phyloP scores from a whole-genome alignment of 257 asterid species.

The Handroanthus guayacan region DNA sequence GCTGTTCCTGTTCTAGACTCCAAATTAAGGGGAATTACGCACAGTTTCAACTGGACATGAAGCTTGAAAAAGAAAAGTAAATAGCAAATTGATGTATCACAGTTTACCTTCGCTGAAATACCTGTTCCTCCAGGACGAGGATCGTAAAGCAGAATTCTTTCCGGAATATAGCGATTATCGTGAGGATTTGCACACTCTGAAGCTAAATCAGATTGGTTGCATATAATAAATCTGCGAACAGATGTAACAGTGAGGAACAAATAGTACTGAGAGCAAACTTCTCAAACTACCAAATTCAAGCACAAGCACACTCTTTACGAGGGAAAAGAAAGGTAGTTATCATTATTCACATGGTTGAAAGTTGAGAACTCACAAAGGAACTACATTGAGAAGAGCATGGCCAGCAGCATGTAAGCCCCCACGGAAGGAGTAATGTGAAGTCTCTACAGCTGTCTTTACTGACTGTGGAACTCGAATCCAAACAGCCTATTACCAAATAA shows the following conservation, averaged over 20 bases:
- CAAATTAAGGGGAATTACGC: constrained; percentile 12
- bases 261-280: constrained; percentile 25
- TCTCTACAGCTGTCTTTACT: constrained; percentile 68
- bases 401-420: constrained; percentile 98
- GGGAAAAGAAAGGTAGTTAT: constrained; percentile 4
- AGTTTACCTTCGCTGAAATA: constrained; percentile 84
- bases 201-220: constrained; percentile 90
- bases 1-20: not conserved
- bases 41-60: constrained; percentile 9
- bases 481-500: constrained; percentile 71
- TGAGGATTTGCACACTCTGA: constrained; percentile 91
- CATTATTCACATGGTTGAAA: constrained; percentile 23
- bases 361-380: constrained; percentile 77
- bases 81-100: constrained; percentile 24
- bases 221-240: constrained; percentile 71
- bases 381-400: constrained; percentile 87
- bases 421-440: constrained; percentile 61
- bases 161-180: constrained; percentile 77
- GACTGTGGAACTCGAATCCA: constrained; percentile 93
- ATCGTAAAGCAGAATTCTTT: constrained; percentile 91
- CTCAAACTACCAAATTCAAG: constrained; percentile 27
- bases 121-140: constrained; percentile 99
- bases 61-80: constrained; percentile 8
- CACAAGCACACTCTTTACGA: not conserved
- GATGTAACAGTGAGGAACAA: constrained; percentile 37